Evolutionary conservation across 495 filamentous ascomycete genomes (phyloP).

Genomic region (Lepidopterella palustris): DNA sequence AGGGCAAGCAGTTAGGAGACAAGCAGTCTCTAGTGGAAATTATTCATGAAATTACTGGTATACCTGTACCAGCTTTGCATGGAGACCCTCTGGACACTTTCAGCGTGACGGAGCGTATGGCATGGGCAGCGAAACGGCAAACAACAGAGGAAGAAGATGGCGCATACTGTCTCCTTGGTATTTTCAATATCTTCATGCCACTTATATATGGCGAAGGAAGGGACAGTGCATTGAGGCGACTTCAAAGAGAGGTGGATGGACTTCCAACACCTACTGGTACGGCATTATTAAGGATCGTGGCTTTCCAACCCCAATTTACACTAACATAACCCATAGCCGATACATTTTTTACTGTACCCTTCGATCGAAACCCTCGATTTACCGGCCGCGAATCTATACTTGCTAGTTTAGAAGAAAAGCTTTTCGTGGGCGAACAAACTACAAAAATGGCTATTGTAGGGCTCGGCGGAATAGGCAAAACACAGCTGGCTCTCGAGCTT

Average conservation of each 20-base stretch:
- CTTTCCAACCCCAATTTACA: too few relatives aligned
- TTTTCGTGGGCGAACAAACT: too few relatives aligned
- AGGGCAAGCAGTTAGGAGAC: constrained; percentile 17
- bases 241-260: constrained; percentile 15
- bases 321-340: too few relatives aligned
- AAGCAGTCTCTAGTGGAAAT: constrained; percentile 19
- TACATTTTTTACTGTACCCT: too few relatives aligned
- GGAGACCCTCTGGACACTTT: constrained; percentile 21
- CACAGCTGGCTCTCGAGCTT: too few relatives aligned
- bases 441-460: too few relatives aligned
- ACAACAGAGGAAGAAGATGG: constrained; percentile 20
- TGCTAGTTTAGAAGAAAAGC: too few relatives aligned
- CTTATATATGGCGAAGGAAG: constrained; percentile 17
- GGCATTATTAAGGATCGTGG: too few relatives aligned
- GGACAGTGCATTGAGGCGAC: constrained; percentile 5
- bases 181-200: constrained; percentile 7
- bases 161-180: constrained; percentile 10
- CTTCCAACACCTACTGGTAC: too few relatives aligned
- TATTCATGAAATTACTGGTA: constrained; percentile 24
- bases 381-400: too few relatives aligned
- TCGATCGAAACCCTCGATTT: too few relatives aligned
- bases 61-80: constrained; percentile 20
- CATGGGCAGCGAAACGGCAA: constrained; percentile 22
- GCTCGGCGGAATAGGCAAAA: too few relatives aligned
- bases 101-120: constrained; percentile 7